These are phyloP conservation scores for Blastocystis hominis DNA, from an alignment of 352 stramenopile species.

Conservation along the genomic window DNA sequence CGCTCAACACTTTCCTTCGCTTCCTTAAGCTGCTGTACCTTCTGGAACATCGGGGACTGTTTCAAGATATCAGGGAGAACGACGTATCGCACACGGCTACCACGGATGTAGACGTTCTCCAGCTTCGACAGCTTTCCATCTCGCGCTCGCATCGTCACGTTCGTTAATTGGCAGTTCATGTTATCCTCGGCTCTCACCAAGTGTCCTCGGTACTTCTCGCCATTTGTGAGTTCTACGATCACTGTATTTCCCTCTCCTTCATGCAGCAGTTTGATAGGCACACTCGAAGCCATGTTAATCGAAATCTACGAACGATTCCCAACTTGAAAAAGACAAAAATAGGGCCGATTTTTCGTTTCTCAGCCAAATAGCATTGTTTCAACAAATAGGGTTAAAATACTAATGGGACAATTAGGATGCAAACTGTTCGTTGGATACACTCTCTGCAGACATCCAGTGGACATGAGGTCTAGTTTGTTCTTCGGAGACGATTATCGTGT, in stretches of 20 bases:
- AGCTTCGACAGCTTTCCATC: constrained; percentile 58
- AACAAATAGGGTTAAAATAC: neutral
- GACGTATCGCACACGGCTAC: constrained; percentile 59
- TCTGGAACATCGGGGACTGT: constrained; percentile 61
- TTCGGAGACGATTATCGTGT: constrained; percentile 50
- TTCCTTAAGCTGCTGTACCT: constrained; percentile 59
- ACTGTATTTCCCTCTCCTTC: constrained; percentile 60
- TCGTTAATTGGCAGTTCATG: constrained; percentile 60
- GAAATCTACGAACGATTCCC: neutral
- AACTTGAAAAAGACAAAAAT: neutral
- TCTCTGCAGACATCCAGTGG: neutral
- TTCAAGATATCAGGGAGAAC: constrained; percentile 61
- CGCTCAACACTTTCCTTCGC: constrained; percentile 53
- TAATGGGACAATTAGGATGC: neutral
- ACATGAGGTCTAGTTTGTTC: neutral
- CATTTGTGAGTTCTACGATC: constrained; percentile 44
- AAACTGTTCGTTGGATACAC: constrained; percentile 15
- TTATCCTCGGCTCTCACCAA: constrained; percentile 54
- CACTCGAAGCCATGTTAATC: constrained; percentile 21
- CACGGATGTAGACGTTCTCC: constrained; percentile 60
- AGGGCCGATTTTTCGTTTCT: neutral
- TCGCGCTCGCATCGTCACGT: constrained; percentile 55
- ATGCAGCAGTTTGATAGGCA: constrained; percentile 60
- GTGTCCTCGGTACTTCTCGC: constrained; percentile 40
- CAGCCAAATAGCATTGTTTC: neutral